Evolutionary conservation across 139 green algal genomes (phyloP).

Genomic region (Volvox africanus): DNA sequence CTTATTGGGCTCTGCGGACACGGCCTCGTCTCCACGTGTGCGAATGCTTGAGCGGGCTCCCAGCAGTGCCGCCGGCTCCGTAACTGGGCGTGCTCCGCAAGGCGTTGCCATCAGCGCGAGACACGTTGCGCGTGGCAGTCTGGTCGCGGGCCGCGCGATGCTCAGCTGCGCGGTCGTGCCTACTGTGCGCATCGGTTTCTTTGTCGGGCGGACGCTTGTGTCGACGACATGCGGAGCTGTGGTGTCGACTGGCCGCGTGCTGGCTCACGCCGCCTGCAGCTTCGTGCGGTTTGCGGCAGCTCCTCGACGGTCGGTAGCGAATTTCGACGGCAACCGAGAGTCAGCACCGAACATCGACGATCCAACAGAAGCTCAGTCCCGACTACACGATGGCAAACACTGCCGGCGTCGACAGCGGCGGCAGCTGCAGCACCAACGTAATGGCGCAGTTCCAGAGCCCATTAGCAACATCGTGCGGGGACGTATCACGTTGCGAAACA

Average conservation of each 20-base stretch:
- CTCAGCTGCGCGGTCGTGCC: neutral
- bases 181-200: neutral
- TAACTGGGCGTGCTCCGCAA: neutral
- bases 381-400: neutral
- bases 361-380: neutral
- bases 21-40: neutral
- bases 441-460: neutral
- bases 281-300: neutral
- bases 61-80: neutral
- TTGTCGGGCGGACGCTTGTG: neutral
- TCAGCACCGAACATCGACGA: neutral
- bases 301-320: neutral
- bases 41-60: constrained; percentile 16
- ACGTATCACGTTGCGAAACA: constrained; percentile 8
- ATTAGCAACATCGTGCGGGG: constrained; percentile 21
- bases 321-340: neutral
- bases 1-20: neutral
- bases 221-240: neutral
- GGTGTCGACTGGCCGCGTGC: neutral
- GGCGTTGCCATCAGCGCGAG: neutral
- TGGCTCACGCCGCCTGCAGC: neutral
- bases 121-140: constrained; percentile 3
- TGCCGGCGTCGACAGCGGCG: neutral
- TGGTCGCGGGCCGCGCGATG: neutral
- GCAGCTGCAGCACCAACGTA: neutral